Evolutionary conservation across 768 basidiomycete genomes (phyloP).

Genomic region (Tulasnella sp.): DNA sequence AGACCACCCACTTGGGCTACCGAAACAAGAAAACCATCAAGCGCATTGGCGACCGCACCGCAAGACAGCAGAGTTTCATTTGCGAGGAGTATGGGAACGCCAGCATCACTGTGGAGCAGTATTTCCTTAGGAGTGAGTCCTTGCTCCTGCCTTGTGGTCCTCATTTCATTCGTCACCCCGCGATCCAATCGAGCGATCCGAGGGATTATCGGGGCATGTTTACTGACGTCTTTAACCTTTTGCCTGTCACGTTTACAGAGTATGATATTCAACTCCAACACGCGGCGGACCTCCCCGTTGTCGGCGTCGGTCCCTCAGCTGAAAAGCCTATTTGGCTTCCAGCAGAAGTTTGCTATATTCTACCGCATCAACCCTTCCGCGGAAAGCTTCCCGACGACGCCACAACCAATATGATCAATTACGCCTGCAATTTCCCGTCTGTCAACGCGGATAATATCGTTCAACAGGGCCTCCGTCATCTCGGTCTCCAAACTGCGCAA

Average conservation of each 20-base stretch:
- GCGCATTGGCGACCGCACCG: conserved; percentile 34
- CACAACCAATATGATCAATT: conserved; percentile 56
- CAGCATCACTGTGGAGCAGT: conserved; percentile 45
- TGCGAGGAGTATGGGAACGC: conserved; percentile 42
- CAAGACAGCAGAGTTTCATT: conserved; percentile 41
- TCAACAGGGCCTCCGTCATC: conserved; percentile 40
- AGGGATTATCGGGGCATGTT: too few species aligned
- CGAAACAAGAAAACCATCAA: conserved; percentile 50
- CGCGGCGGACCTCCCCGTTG: conserved; percentile 37
- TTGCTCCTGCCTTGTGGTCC: neutral
- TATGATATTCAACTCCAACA: conserved; percentile 5
- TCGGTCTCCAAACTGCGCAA: conserved; percentile 34
- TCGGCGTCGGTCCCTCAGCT: conserved; percentile 41
- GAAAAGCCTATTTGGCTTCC: conserved; percentile 40
- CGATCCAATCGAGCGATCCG: neutral
- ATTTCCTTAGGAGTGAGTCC: conserved; percentile 47
- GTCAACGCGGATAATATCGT: conserved; percentile 48
- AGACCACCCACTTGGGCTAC: conserved; percentile 46
- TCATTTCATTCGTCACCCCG: neutral
- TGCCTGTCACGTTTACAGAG: neutral
- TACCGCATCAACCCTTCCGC: conserved; percentile 34
- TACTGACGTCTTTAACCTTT: neutral
- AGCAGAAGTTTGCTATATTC: conserved; percentile 58
- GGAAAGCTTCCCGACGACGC: conserved; percentile 52
- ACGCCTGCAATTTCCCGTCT: conserved; percentile 50